Evolutionary conservation across 1,284 basidiomycete species (phyloP), one percentile per base, ranked within the genome.

Genomic region (Ustilago nuda): DNA sequence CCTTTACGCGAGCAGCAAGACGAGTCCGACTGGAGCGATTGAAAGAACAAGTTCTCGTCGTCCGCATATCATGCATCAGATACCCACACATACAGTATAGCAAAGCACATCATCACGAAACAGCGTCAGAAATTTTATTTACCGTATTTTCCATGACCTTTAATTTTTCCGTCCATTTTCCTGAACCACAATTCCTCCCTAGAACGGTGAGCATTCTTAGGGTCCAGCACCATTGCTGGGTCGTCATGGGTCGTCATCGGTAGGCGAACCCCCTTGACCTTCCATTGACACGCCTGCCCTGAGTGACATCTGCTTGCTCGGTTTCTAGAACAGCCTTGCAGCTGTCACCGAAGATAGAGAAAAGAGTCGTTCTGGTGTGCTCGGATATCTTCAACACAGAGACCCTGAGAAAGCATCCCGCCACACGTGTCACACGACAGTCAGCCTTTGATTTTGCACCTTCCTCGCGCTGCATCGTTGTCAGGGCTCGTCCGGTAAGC

Each of bases 1-100:
- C 48, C 72, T 23, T 59, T 74, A 4, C 30, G 33, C 8, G 56
- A 66, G 17, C 67, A 75, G 52, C 23, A 51, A n/a, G 64, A 70
- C 8, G 72, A 70, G 35, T 75, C 72, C 8, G 67, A 75, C 32
- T 75, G 72, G 72, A 70, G 72, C 35, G 64, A 70, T 13, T 61
- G 61, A 64, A 33, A 23, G 6, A 23, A 30, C 11, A 12, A 13
- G 30, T 27, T 5, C 15, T 32, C 12, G 5, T 27, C 5, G 30
- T n/a, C 8, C 27, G 3, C 30, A 32, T n/a, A 19, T 8, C 17
- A 4, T 17, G 30, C 27, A n/a, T 32, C 13, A 4, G 33, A 53
- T 36, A 53, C 51, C 51, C 51, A 52, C 7, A n/a, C 19, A 48
- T 48, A 41, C 39, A 41, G 39, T 17, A 41, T 8, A 23, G 23